Conservation (phyloP, 345 rosid species). For the Turritis glabra region DNA sequence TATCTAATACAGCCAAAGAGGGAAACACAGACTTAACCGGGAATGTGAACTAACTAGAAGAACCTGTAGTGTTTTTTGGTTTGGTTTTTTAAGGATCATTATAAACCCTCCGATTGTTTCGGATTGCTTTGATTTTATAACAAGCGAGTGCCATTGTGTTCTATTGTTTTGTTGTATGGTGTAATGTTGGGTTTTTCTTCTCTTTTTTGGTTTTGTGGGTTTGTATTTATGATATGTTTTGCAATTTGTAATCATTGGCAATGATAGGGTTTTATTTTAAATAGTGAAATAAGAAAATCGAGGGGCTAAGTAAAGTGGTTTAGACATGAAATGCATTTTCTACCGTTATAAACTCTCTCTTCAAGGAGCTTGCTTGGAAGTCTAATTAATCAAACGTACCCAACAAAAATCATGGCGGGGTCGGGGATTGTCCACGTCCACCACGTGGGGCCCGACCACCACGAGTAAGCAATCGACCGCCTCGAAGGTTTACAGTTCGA, state of each 20-base stretch:
- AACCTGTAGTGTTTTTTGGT: conserved; percentile 19
- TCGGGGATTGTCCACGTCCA: conserved; percentile 48
- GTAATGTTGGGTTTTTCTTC: conserved; percentile 12
- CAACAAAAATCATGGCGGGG: conserved; percentile 42
- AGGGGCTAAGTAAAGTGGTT: not conserved
- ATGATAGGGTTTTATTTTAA: conserved; percentile 24
- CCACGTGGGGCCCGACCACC: conserved; percentile 52
- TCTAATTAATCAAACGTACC: not conserved
- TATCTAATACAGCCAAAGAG: conserved; percentile 21
- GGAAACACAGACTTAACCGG: conserved; percentile 4
- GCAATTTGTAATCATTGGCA: conserved; percentile 34
- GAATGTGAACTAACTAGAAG: conserved; percentile 24
- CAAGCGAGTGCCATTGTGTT: conserved; percentile 20
- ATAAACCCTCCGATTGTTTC: conserved; percentile 29
- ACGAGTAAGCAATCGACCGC: conserved; percentile 36
- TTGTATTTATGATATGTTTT: conserved; percentile 17
- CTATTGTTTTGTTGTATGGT: conserved; percentile 10
- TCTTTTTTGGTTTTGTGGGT: not conserved
- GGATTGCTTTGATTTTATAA: conserved; percentile 32
- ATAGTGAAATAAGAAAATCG: not conserved
- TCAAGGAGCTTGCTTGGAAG: conserved; percentile 2
- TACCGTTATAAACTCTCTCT: conserved; percentile 11
- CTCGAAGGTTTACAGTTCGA: conserved; percentile 44
- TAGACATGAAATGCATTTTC: conserved; percentile 5
- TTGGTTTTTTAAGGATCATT: conserved; percentile 20